Conservation (phyloP, 495 filamentous ascomycete species). For the Bathelium albidoporum region DNA sequence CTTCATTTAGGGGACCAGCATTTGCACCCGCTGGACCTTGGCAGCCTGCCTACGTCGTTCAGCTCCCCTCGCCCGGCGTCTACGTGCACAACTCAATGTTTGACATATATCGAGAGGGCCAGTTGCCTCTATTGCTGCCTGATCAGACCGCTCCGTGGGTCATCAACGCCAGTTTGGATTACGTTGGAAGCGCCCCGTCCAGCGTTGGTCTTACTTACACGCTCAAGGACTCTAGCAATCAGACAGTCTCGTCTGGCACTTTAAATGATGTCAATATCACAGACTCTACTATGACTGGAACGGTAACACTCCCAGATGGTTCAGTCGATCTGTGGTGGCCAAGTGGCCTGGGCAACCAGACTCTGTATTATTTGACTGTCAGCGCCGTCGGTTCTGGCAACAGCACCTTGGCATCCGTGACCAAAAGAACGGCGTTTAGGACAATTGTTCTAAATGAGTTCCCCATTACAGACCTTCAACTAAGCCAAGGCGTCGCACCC, state of each 20-base stretch:
- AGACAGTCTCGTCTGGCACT: constrained; percentile 36
- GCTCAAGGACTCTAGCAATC: constrained; percentile 42
- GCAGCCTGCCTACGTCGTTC: constrained; percentile 51
- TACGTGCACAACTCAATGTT: constrained; percentile 49
- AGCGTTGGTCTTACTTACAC: constrained; percentile 41
- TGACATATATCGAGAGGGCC: constrained; percentile 51
- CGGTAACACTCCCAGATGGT: constrained; percentile 33
- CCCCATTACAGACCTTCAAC: constrained; percentile 47
- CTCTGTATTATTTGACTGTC: constrained; percentile 49
- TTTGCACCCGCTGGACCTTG: constrained; percentile 59
- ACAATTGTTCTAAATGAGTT: constrained; percentile 56
- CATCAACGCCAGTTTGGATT: constrained; percentile 59
- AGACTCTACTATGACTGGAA: constrained; percentile 44
- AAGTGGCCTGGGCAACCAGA: constrained; percentile 46
- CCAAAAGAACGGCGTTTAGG: constrained; percentile 53
- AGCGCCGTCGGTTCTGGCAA: constrained; percentile 33
- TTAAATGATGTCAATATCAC: constrained; percentile 38
- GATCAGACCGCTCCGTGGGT: constrained; percentile 56
- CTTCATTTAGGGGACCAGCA: constrained; percentile 43
- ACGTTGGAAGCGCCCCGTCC: constrained; percentile 42
- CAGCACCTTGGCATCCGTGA: constrained; percentile 36
- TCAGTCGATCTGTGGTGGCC: constrained; percentile 58
- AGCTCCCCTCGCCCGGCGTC: constrained; percentile 38
- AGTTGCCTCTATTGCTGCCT: constrained; percentile 49
- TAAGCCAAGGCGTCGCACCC: constrained; percentile 48